Base-by-base conservation (phyloP, 805 yeast species). In the Schizosaccharomyces lindneri region DNA sequence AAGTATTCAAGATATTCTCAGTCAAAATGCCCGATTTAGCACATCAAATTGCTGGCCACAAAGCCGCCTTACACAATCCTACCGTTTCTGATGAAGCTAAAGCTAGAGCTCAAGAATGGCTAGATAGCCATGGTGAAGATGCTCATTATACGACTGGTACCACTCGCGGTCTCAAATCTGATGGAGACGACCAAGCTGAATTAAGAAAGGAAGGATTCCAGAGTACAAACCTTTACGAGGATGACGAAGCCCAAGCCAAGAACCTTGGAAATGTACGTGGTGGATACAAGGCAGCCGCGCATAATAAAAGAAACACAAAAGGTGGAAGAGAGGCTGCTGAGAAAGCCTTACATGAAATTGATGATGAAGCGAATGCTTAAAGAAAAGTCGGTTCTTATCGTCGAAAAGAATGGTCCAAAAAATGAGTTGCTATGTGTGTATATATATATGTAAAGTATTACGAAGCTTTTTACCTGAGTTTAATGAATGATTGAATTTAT, bases 41-140 rank as follows among this genome's bases (percentile, higher is more conserved):
- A 46, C 51, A 46, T 46, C 21, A 19, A 19, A 46, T 46, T 24
- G 51, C 51, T 39, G 59, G 59, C 21, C 41, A 55, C 39, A 55
- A 55, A n/a, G 59, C 59, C 17, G 41, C 59, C 41, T 55, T 55
- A 41, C 21, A 29, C 19, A 55, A 55, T 32, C 59, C 59, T 29
- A 69, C 78, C 61, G 67, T 78, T 19, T 75, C 71, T 64, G 72
- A 70, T 67, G 73, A 68, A 64, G 72, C 80, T 63, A 70, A 71
- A 39, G 80, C 79, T 63, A 73, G 73, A 62, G 76, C 81, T 24
- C 72, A 69, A 36, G 61, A 67, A 41, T 67, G 66, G 62, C 6
- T 43, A 21, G 55, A 43, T 13, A 21, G 21, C 15, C 55, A 24
- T 13, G 57, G 51, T 15, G 19, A 27, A 7, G 17, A 55, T 15